Evolutionary conservation across 2,329 filamentous ascomycete genomes (phyloP).

Genomic region (Neoarthrinium moseri): DNA sequence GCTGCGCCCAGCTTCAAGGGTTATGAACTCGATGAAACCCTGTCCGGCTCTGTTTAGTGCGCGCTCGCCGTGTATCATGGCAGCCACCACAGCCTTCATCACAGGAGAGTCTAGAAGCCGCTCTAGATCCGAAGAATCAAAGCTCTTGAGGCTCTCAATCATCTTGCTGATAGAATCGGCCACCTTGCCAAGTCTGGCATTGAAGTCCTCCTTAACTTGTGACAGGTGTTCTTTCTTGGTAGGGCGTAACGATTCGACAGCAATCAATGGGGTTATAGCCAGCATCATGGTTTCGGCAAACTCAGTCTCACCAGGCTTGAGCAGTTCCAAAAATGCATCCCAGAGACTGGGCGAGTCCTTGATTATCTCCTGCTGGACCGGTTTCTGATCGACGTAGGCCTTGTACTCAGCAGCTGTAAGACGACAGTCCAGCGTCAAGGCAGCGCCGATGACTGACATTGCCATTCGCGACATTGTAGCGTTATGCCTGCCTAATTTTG

Average conservation of each 20-base stretch:
- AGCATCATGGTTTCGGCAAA: constrained; percentile 74
- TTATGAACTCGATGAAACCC: constrained; percentile 80
- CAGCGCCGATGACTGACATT: constrained; percentile 64
- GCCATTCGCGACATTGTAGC: constrained; percentile 53
- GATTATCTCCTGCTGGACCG: constrained; percentile 65
- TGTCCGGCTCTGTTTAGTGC: constrained; percentile 77
- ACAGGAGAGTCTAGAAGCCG: constrained; percentile 64
- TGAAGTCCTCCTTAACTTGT: constrained; percentile 67
- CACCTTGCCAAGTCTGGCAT: constrained; percentile 61
- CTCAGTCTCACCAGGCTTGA: constrained; percentile 65
- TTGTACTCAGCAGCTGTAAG: constrained; percentile 68
- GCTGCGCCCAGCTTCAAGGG: constrained; percentile 57
- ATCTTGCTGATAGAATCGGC: constrained; percentile 66
- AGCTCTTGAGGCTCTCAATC: constrained; percentile 76
- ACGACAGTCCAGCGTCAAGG: constrained; percentile 69
- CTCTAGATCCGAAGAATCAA: constrained; percentile 67
- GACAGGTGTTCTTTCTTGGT: constrained; percentile 43
- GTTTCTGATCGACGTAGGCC: constrained; percentile 56
- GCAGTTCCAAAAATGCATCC: constrained; percentile 69
- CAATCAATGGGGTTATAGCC: constrained; percentile 68
- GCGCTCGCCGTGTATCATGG: constrained; percentile 78
- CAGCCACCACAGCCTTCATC: constrained; percentile 72
- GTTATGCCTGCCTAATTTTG: constrained; percentile 47
- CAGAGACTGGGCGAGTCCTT: constrained; percentile 75
- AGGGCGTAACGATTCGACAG: constrained; percentile 70